phyloP scores from a whole-genome alignment of 139 green algal species.

The Eudorina sp. region DNA sequence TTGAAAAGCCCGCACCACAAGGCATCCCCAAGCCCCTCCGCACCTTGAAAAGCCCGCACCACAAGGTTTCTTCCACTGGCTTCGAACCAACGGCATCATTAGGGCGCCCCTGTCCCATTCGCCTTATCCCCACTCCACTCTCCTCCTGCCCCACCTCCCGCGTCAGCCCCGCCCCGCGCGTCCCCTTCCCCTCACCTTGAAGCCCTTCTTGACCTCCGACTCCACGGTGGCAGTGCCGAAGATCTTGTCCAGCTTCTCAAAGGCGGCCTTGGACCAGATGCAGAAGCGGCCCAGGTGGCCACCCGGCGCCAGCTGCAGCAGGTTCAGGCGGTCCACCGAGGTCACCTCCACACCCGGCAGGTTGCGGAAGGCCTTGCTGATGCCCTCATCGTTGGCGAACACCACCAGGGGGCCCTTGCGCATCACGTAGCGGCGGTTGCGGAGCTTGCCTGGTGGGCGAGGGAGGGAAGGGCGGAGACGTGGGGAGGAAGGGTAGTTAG shows the following conservation, averaged over 20 bases:
- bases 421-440: constrained; percentile 95
- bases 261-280: constrained; percentile 98
- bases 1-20: too few relatives aligned
- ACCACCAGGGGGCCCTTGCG: constrained; percentile 97
- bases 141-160: not conserved
- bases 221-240: constrained; percentile 78
- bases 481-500: not conserved
- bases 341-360: constrained; percentile 93
- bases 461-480: not conserved
- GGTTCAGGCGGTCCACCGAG: constrained; percentile 93
- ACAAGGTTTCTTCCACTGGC: not conserved
- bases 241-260: constrained; percentile 92
- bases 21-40: not conserved
- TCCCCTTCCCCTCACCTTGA: constrained; percentile 66
- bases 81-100: too few relatives aligned
- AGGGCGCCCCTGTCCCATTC: too few relatives aligned
- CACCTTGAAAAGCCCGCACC: too few relatives aligned
- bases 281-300: constrained; percentile 98
- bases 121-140: too few relatives aligned
- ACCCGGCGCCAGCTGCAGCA: constrained; percentile 97
- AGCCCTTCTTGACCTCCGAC: constrained; percentile 94
- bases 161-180: not conserved
- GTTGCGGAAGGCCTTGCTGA: constrained; percentile 96
- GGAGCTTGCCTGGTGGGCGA: constrained; percentile 89
- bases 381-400: constrained; percentile 88